Conservation (phyloP, 1,139 yeast species). For the Hemisphaericaspora xylofermentans region DNA sequence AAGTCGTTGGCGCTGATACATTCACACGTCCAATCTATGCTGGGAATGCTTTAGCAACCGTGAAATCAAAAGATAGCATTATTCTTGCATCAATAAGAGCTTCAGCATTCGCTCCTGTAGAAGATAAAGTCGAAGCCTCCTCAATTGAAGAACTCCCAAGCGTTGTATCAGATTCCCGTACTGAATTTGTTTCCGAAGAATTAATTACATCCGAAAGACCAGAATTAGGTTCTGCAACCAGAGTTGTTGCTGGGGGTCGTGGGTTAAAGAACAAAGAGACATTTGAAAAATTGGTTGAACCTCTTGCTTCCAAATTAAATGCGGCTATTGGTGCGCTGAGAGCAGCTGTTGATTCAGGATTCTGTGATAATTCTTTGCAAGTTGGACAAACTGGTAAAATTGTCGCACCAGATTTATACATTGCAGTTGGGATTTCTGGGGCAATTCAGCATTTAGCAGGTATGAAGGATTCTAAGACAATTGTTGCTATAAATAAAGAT, state of each 20-base stretch:
- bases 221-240: conserved; percentile 78
- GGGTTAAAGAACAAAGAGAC: conserved; percentile 89
- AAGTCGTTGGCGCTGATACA: conserved; percentile 64
- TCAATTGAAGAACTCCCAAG: conserved; percentile 47
- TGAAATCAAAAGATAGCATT: conserved; percentile 64
- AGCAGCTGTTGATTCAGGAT: conserved; percentile 96
- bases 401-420: conserved; percentile 91
- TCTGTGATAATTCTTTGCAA: conserved; percentile 94
- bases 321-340: conserved; percentile 98
- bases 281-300: conserved; percentile 73
- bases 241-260: conserved; percentile 90
- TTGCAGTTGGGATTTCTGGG: conserved; percentile 94
- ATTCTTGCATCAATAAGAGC: conserved; percentile 77
- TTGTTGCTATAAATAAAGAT: conserved; percentile 93
- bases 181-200: conserved; percentile 70
- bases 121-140: conserved; percentile 41
- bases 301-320: conserved; percentile 78
- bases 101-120: conserved; percentile 74
- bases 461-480: conserved; percentile 92
- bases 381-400: conserved; percentile 98
- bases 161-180: conserved; percentile 36
- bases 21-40: conserved; percentile 95
- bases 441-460: conserved; percentile 99
- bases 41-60: conserved; percentile 88
- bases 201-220: conserved; percentile 83